These are phyloP conservation scores for Teunomyces kruisii DNA, from an alignment of 805 yeast genomes.

Conservation along the genomic window DNA sequence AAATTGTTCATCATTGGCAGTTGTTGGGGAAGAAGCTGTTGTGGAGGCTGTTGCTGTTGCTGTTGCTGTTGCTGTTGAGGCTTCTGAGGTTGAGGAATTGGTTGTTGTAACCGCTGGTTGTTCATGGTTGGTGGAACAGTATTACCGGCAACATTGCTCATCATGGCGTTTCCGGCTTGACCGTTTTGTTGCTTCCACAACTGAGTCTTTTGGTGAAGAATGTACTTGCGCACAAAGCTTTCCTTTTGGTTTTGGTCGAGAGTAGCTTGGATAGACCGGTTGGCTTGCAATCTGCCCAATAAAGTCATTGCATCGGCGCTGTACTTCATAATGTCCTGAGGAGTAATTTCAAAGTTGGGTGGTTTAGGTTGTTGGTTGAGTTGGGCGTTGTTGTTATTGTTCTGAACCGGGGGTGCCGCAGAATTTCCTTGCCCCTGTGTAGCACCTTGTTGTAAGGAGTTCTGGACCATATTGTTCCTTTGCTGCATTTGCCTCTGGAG, in stretches of 20 bases:
- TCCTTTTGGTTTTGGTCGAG: slow-evolving; percentile 39
- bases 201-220: slow-evolving; percentile 37
- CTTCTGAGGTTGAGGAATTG: neutral
- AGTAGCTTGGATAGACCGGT: slow-evolving; percentile 31
- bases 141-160: neutral
- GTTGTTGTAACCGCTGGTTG: neutral
- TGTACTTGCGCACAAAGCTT: slow-evolving; percentile 37
- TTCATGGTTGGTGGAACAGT: slow-evolving; percentile 6
- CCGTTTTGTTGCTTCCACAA: slow-evolving; percentile 29
- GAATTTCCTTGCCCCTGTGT: slow-evolving; percentile 9
- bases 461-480: slow-evolving; percentile 11
- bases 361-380: slow-evolving; percentile 24
- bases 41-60: slow-evolving; percentile 3
- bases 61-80: slow-evolving; percentile 5
- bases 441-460: slow-evolving; percentile 14
- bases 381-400: slow-evolving; percentile 19
- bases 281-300: slow-evolving; percentile 34
- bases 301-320: slow-evolving; percentile 41
- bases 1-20: slow-evolving; percentile 18
- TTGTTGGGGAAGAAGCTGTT: slow-evolving; percentile 9
- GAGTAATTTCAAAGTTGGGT: slow-evolving; percentile 34
- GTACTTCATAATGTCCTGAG: slow-evolving; percentile 40
- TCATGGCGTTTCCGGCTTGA: slow-evolving; percentile 3
- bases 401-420: slow-evolving; percentile 8
- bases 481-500: slow-evolving; percentile 38